Conservation (phyloP, 306 rosid species). For the Cyclanthera cordifolia region DNA sequence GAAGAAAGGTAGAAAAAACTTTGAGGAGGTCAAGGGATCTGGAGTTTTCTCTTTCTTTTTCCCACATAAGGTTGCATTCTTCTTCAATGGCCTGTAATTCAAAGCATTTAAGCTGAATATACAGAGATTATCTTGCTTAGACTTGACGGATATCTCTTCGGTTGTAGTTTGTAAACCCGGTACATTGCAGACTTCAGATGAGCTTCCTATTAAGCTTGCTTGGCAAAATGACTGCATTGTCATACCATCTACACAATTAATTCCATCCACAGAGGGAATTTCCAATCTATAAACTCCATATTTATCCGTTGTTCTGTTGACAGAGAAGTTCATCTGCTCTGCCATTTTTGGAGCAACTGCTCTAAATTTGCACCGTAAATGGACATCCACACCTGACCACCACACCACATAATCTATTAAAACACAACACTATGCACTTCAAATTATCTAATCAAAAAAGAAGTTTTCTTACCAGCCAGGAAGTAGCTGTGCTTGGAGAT, state of each 20-base stretch:
- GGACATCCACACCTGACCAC: slow-evolving; percentile 51
- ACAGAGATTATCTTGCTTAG: slow-evolving; percentile 48
- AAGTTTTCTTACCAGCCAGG: slow-evolving; percentile 36
- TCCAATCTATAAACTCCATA: slow-evolving; percentile 47
- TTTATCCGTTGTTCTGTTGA: slow-evolving; percentile 44
- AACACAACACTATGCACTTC: not conserved
- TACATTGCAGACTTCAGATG: slow-evolving; percentile 36
- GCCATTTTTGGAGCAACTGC: slow-evolving; percentile 32
- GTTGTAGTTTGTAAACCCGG: slow-evolving; percentile 33
- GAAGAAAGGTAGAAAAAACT: slow-evolving; percentile 34
- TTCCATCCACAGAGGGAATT: slow-evolving; percentile 50
- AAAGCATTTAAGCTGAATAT: slow-evolving; percentile 46
- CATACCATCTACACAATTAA: slow-evolving; percentile 36
- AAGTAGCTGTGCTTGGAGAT: slow-evolving; percentile 59
- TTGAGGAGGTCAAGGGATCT: slow-evolving; percentile 29
- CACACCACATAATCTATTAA: not conserved
- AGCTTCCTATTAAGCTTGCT: slow-evolving; percentile 33
- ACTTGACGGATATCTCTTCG: slow-evolving; percentile 37
- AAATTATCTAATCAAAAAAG: not conserved
- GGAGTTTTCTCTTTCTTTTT: slow-evolving; percentile 17
- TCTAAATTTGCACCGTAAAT: slow-evolving; percentile 53
- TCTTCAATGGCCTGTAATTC: slow-evolving; percentile 42
- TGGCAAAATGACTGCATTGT: slow-evolving; percentile 44
- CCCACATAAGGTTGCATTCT: slow-evolving; percentile 36
- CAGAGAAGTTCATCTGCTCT: slow-evolving; percentile 39